Evolutionary conservation across 2,329 filamentous ascomycete species (phyloP).

Genomic region (Acephala macrosclerotiorum): DNA sequence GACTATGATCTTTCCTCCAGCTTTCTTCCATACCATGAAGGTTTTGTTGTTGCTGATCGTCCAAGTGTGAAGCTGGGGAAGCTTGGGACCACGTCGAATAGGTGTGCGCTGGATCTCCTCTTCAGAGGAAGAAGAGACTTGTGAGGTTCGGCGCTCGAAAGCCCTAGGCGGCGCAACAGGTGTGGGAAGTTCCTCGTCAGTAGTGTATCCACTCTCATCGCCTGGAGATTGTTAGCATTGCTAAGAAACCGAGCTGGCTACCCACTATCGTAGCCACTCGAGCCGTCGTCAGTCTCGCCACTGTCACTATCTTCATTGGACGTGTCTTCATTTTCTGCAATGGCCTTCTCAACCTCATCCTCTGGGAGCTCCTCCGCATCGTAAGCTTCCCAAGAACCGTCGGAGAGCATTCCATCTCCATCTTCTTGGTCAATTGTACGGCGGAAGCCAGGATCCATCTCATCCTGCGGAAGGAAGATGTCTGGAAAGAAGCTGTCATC

Average conservation of each 20-base stretch:
- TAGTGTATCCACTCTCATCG: conserved; percentile 64
- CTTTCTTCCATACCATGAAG: background rate
- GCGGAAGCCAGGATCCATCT: conserved; percentile 75
- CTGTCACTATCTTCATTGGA: background rate
- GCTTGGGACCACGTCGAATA: background rate
- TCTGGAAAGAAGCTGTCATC: conserved; percentile 76
- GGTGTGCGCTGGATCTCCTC: conserved; percentile 13
- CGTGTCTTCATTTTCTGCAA: conserved; percentile 23
- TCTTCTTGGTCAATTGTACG: conserved; percentile 77
- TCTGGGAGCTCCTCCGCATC: conserved; percentile 9
- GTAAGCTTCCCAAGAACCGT: conserved; percentile 33
- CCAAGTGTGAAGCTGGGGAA: background rate
- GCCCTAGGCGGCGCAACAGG: conserved; percentile 48
- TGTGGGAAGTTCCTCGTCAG: conserved; percentile 62
- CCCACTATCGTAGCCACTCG: conserved; percentile 67
- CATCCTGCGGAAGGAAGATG: conserved; percentile 79
- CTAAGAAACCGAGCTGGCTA: conserved; percentile 36
- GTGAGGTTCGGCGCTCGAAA: background rate
- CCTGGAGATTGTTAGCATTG: conserved; percentile 57
- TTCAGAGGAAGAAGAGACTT: conserved; percentile 18
- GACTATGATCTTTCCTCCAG: background rate
- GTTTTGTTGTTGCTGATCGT: background rate
- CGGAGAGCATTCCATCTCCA: conserved; percentile 26
- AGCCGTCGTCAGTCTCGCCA: conserved; percentile 40
- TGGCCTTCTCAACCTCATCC: background rate